Evolutionary conservation across 2,329 filamentous ascomycete species (phyloP), one percentile per base, ranked within the genome.

Genomic region (Scorias spongiosa): DNA sequence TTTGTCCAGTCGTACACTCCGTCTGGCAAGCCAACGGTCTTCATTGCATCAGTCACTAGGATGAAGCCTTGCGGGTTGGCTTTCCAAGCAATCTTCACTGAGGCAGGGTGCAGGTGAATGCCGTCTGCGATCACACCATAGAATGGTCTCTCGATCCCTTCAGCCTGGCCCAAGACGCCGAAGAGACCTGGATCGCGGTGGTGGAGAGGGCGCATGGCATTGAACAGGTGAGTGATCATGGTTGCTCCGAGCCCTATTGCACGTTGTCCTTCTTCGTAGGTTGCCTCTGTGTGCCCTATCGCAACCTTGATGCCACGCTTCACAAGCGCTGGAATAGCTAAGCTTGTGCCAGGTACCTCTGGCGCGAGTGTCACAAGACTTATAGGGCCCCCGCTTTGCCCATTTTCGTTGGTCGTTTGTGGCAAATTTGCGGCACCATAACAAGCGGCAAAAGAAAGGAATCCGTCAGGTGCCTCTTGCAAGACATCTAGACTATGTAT

Each of bases 211-310:
- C 80, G 75, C 87, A 94, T 94, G 20, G 87, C 87, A 60, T 94
- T 94, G 75, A 93, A 94, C 1, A 94, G 71, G 57, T 94, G 87
- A 0, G 87, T 94, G 51, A 94, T 83, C 84, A 93, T 93, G 41
- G 75, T 83, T 2, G 84, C 84, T 42, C 87, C 87, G 6, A 78
- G 72, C n/a, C 67, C 69, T 2, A 91, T 74, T 15, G 84, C 83
- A 4, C 68, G 65, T 3, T 80, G 77, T 1, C 84, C 85, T 58
- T 89, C 73, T 62, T 93, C 84, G 58, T 89, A 93, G 0, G 82
- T 85, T 11, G 86, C 83, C 60, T 93, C 84, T 0, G 85, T 86
- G 64, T 94, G 87, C 7, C 87, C 87, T 49, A 93, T 81, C 2
- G 84, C 82, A 62, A 78, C 85, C 52, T 83, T 70, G 55, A 93